These are phyloP conservation scores for Penicillium fimorum DNA, from an alignment of 495 filamentous ascomycete species.

Conservation along the genomic window DNA sequence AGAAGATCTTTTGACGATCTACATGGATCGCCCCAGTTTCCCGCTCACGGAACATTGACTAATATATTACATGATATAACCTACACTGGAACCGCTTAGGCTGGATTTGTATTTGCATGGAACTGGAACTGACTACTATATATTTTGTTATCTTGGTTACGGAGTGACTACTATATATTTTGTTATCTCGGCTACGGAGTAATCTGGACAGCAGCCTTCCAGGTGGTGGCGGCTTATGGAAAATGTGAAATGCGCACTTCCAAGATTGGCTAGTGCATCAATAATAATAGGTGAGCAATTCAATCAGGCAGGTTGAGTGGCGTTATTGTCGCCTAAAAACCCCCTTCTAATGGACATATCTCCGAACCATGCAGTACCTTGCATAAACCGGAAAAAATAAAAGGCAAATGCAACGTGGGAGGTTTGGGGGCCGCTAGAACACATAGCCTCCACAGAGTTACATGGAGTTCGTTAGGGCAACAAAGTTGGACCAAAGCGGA, in stretches of 20 bases:
- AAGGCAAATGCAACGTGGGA: neutral
- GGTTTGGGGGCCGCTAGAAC: conserved; percentile 1
- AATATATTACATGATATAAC: no score
- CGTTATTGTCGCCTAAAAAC: neutral
- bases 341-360: neutral
- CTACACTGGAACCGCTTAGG: no score
- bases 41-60: neutral
- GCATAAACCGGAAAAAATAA: conserved; percentile 1
- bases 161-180: no score
- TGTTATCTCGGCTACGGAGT: no score
- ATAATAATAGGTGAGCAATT: neutral
- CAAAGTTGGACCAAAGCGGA: neutral
- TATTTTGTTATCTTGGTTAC: no score
- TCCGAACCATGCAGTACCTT: conserved; percentile 3
- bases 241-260: neutral
- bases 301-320: neutral
- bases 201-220: no score
- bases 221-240: neutral
- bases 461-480: neutral
- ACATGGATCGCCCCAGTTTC: neutral
- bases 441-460: neutral
- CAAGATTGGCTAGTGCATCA: neutral
- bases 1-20: conserved; percentile 1
- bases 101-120: no score
- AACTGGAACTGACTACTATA: no score